phyloP scores from a whole-genome alignment of 371 early-diverging fungal species.

The Rhizopus delemar region DNA sequence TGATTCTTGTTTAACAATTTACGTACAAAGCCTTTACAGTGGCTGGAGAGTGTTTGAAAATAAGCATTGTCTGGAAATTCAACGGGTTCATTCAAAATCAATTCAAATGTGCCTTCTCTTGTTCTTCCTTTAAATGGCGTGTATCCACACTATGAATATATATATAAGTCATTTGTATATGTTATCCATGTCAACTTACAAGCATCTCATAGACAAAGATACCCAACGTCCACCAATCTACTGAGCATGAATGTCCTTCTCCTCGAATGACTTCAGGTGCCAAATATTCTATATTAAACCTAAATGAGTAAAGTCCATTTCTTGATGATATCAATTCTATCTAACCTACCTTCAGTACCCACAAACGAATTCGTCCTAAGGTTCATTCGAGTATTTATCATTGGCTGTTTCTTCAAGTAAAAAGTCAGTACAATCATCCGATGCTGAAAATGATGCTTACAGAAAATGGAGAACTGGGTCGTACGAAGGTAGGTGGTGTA shows the following conservation, averaged over 20 bases:
- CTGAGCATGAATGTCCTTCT: constrained; percentile 88
- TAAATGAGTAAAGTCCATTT: too few species aligned
- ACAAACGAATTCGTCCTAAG: constrained; percentile 95
- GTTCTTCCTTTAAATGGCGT: constrained; percentile 91
- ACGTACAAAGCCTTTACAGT: constrained; percentile 72
- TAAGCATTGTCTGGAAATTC: constrained; percentile 60
- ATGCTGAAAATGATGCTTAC: constrained; percentile 33
- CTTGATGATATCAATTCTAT: too few species aligned
- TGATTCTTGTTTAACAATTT: constrained; percentile 84
- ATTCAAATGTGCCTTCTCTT: constrained; percentile 78
- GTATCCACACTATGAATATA: constrained; percentile 60
- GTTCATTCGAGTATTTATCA: constrained; percentile 85
- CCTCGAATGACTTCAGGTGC: constrained; percentile 94
- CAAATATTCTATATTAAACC: constrained; percentile 75
- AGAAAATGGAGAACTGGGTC: constrained; percentile 55
- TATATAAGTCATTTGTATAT: background rate
- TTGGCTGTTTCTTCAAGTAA: constrained; percentile 16
- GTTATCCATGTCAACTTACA: constrained; percentile 35
- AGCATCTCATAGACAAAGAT: constrained; percentile 97
- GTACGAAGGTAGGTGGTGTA: constrained; percentile 75
- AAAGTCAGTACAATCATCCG: background rate
- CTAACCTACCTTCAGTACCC: constrained; percentile 81
- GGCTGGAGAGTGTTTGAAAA: constrained; percentile 24
- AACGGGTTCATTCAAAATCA: constrained; percentile 75
- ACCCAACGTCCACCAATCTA: constrained; percentile 99